phyloP scores from a whole-genome alignment of 2,329 filamentous ascomycete species.

The Huntiella moniliformis region DNA sequence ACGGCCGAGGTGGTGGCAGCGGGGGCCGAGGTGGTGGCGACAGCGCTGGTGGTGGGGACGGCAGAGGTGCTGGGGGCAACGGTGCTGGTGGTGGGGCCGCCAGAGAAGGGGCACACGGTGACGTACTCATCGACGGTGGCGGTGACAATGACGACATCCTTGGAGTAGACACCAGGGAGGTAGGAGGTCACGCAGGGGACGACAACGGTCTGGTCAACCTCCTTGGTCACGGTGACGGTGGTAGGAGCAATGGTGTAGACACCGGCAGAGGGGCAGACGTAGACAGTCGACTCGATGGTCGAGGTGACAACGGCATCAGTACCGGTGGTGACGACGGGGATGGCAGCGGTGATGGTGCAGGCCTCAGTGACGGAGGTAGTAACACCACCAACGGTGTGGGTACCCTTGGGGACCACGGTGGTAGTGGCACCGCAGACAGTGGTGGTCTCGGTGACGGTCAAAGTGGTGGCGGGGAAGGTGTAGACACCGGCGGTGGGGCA shows the following conservation, averaged over 20 bases:
- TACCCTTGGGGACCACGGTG: conserved; percentile 43
- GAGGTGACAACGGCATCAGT: conserved; percentile 42
- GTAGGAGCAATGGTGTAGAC: conserved; percentile 57
- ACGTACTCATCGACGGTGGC: conserved; percentile 49
- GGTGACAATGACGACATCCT: conserved; percentile 46
- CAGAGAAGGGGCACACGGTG: conserved; percentile 47
- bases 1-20: conserved; percentile 5
- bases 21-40: conserved; percentile 17
- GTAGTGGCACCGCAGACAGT: conserved; percentile 46
- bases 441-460: conserved; percentile 46
- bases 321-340: conserved; percentile 43
- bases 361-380: conserved; percentile 48
- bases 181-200: conserved; percentile 48
- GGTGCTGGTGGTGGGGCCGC: conserved; percentile 15
- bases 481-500: conserved; percentile 53
- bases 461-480: conserved; percentile 55
- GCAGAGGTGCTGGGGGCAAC: conserved; percentile 17
- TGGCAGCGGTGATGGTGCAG: conserved; percentile 52
- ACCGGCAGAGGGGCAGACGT: conserved; percentile 53
- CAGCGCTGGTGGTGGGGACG: conserved; percentile 15
- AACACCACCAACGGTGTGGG: conserved; percentile 52
- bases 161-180: conserved; percentile 54
- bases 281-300: conserved; percentile 50
- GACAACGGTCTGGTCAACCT: conserved; percentile 35
- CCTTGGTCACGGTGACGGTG: conserved; percentile 37